A percentile compares a stretch with the other conserved stretches of the same genome.
phyloP scores from a whole-genome alignment of 1,139 yeast species.

The Suhomyces bolitotheri region DNA sequence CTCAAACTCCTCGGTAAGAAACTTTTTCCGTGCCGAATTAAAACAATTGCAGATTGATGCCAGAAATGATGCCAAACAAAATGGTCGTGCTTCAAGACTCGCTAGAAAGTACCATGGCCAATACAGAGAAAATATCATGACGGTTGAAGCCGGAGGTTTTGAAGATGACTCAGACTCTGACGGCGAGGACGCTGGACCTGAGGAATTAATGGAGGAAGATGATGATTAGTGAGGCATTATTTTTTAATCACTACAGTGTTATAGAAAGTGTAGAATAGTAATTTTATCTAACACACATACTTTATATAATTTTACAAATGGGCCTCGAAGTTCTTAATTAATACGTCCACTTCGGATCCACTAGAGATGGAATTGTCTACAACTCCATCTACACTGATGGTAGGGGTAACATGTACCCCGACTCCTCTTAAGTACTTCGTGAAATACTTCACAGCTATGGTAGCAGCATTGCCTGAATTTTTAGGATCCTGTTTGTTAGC shows the following conservation, averaged over 20 bases:
- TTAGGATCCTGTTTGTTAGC: conserved; percentile 29
- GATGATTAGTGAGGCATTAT: conserved; percentile 13
- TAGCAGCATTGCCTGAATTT: conserved; percentile 62
- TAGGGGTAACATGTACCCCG: conserved; percentile 85
- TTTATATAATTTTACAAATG: conserved; percentile 6
- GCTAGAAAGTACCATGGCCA: conserved; percentile 64
- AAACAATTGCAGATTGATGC: conserved; percentile 56
- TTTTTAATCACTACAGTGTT: neutral
- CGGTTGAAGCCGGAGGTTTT: conserved; percentile 59
- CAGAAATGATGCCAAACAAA: conserved; percentile 51
- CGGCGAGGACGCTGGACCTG: conserved; percentile 45
- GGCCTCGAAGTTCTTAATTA: conserved; percentile 31
- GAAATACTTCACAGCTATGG: conserved; percentile 69
- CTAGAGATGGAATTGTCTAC: conserved; percentile 40
- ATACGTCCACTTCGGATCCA: conserved; percentile 36
- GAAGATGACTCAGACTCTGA: conserved; percentile 61
- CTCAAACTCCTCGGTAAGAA: conserved; percentile 76
- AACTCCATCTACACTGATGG: conserved; percentile 72
- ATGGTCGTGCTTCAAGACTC: conserved; percentile 68
- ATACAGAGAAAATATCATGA: conserved; percentile 55
- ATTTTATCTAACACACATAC: neutral
- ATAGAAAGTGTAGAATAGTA: neutral
- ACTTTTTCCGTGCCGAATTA: conserved; percentile 61
- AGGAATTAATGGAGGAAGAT: conserved; percentile 19
- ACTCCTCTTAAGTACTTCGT: conserved; percentile 72